Evolutionary conservation across 805 yeast genomes (phyloP).

Genomic region (Saccharomycodes ludwigii): DNA sequence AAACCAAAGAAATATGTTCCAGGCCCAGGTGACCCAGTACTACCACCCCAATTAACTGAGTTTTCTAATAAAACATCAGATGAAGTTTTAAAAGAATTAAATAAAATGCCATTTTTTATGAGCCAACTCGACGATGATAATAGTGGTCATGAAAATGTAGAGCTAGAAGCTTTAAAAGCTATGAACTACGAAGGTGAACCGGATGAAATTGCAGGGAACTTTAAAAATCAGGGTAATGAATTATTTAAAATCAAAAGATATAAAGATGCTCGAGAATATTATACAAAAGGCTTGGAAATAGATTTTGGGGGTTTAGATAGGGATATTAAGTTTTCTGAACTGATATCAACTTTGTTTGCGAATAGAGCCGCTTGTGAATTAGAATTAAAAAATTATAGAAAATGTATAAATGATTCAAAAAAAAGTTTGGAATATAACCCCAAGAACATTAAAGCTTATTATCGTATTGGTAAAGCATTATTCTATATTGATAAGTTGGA

Average conservation of each 20-base stretch:
- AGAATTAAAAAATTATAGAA: slow-evolving; percentile 72
- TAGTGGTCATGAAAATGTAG: slow-evolving; percentile 59
- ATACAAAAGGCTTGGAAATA: slow-evolving; percentile 68
- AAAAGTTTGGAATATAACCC: slow-evolving; percentile 55
- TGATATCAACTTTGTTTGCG: slow-evolving; percentile 31
- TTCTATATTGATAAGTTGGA: slow-evolving; percentile 51
- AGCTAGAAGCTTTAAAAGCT: slow-evolving; percentile 80
- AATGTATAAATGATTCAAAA: slow-evolving; percentile 78
- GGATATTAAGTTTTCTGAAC: slow-evolving; percentile 38
- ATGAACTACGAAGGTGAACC: slow-evolving; percentile 95
- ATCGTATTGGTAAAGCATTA: slow-evolving; percentile 74
- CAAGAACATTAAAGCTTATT: slow-evolving; percentile 70
- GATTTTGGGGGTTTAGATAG: slow-evolving; percentile 28
- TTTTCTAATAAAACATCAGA: slow-evolving; percentile 51
- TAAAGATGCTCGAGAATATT: slow-evolving; percentile 64
- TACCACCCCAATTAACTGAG: slow-evolving; percentile 76
- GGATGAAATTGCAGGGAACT: slow-evolving; percentile 77
- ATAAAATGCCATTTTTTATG: slow-evolving; percentile 89
- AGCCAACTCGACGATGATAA: slow-evolving; percentile 72
- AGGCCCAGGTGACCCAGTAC: slow-evolving; percentile 48
- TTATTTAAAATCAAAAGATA: slow-evolving; percentile 60
- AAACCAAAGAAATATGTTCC: slow-evolving; percentile 31
- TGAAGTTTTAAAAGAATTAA: slow-evolving; percentile 65
- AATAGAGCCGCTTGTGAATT: slow-evolving; percentile 90
- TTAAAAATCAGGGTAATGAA: slow-evolving; percentile 89